These are phyloP conservation scores for Aspergillus calidoustus DNA, from an alignment of 2,329 filamentous ascomycete genomes.

Conservation along the genomic window DNA sequence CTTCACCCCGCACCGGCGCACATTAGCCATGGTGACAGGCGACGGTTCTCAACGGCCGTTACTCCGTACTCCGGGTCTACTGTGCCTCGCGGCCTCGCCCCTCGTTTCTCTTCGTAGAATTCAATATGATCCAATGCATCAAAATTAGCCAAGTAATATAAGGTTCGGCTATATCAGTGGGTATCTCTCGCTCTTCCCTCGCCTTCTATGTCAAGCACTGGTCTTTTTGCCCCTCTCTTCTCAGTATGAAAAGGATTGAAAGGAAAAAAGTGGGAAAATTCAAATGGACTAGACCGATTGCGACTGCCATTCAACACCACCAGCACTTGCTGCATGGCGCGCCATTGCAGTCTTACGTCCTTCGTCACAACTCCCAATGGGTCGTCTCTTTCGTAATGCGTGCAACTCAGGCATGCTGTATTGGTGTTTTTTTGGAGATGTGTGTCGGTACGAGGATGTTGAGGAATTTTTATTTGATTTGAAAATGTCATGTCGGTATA, in stretches of 20 bases:
- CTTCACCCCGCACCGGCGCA: constrained; percentile 1
- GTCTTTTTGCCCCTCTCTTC: constrained; percentile 9
- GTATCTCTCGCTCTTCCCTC: constrained; percentile 18
- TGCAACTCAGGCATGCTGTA: constrained; percentile 13
- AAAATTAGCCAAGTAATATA: constrained; percentile 8
- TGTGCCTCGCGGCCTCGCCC: background rate
- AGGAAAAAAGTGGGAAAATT: constrained; percentile 3
- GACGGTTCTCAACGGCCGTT: background rate
- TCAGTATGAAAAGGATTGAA: constrained; percentile 2
- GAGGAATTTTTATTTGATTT: constrained; percentile 1
- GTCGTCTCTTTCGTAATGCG: constrained; percentile 23
- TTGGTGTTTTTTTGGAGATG: constrained; percentile 18
- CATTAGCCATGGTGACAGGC: too few species aligned
- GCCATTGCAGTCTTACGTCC: constrained; percentile 8
- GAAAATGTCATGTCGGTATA: constrained; percentile 16
- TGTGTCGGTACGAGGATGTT: constrained; percentile 3
- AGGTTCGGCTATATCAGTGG: constrained; percentile 15
- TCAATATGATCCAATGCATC: constrained; percentile 8
- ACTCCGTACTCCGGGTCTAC: background rate
- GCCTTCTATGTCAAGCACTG: constrained; percentile 15
- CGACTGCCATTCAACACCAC: background rate
- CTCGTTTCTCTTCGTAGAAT: background rate
- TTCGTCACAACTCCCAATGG: constrained; percentile 11
- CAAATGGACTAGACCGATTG: constrained; percentile 8
- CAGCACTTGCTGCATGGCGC: background rate